A percentile compares a stretch with the other conserved stretches of the same genome.
These are phyloP conservation scores for Circinella umbellata DNA, from an alignment of 371 early-diverging fungal species.

Conservation along the genomic window DNA sequence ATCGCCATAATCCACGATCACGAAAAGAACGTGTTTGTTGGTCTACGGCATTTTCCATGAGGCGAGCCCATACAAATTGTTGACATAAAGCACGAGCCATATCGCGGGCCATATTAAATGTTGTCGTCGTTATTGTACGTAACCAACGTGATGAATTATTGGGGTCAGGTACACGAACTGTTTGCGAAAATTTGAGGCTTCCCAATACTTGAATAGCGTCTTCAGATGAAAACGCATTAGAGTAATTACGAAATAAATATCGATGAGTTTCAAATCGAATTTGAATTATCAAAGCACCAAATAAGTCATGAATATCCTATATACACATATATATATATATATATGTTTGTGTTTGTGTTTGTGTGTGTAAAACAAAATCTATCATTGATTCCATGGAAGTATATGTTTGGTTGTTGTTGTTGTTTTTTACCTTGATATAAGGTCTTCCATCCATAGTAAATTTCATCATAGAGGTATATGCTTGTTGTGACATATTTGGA, in stretches of 20 bases:
- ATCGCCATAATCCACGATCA: slow-evolving; percentile 56
- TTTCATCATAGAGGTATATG: slow-evolving; percentile 56
- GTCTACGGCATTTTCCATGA: slow-evolving; percentile 60
- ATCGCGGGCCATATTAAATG: slow-evolving; percentile 64
- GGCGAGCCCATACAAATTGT: slow-evolving; percentile 59
- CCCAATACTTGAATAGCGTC: slow-evolving; percentile 59
- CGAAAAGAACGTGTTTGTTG: slow-evolving; percentile 54
- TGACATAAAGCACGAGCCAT: slow-evolving; percentile 70
- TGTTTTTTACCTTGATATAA: slow-evolving; percentile 40
- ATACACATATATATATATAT: neutral
- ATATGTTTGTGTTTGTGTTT: neutral
- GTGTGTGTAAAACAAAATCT: no score
- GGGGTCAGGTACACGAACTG: slow-evolving; percentile 61
- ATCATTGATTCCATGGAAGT: no score
- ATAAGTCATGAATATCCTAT: slow-evolving; percentile 69
- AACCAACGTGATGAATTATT: slow-evolving; percentile 51
- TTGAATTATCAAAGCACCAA: slow-evolving; percentile 63
- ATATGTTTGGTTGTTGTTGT: no score
- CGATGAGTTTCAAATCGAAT: slow-evolving; percentile 59
- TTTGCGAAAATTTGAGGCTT: slow-evolving; percentile 57
- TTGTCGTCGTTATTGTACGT: slow-evolving; percentile 63
- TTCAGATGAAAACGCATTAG: slow-evolving; percentile 63
- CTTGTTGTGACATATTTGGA: slow-evolving; percentile 44
- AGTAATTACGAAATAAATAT: slow-evolving; percentile 58
- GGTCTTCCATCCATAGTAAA: slow-evolving; percentile 55